A percentile compares a stretch with the other conserved stretches of the same genome.
Conservation (phyloP, 495 filamentous ascomycete genomes). For the Neurospora africana region DNA sequence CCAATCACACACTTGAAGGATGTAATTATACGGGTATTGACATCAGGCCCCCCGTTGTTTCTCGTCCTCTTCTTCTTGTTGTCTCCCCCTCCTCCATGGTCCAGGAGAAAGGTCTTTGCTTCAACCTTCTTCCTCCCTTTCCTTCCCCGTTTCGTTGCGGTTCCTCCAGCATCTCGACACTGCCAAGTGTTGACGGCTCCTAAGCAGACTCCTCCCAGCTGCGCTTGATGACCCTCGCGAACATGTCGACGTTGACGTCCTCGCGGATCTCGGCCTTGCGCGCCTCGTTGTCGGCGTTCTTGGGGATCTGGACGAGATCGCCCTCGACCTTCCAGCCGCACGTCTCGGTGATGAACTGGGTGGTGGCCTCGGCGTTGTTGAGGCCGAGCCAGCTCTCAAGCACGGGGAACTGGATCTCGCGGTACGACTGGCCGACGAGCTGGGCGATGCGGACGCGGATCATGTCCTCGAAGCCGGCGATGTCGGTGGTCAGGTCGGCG, state of each 20-base stretch:
- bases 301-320: slow-evolving; percentile 54
- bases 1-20: slow-evolving; percentile 5
- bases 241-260: slow-evolving; percentile 90
- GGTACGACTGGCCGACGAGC: slow-evolving; percentile 77
- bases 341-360: slow-evolving; percentile 70
- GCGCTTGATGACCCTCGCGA: slow-evolving; percentile 65
- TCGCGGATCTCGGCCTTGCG: slow-evolving; percentile 93
- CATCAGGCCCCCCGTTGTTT: slow-evolving; percentile 1
- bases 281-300: slow-evolving; percentile 97
- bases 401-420: slow-evolving; percentile 64
- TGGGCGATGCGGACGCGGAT: slow-evolving; percentile 87
- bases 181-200: neutral
- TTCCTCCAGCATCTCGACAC: neutral
- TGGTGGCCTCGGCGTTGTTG: slow-evolving; percentile 57
- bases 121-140: slow-evolving; percentile 10
- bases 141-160: neutral
- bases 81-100: neutral
- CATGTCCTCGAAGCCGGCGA: slow-evolving; percentile 91
- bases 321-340: slow-evolving; percentile 73
- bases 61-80: slow-evolving; percentile 1
- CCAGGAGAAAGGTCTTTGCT: neutral
- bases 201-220: slow-evolving; percentile 79
- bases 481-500: slow-evolving; percentile 88
- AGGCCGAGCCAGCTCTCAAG: slow-evolving; percentile 85
- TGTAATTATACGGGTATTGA: slow-evolving; percentile 6